These are phyloP conservation scores for Rhodosorus marinus DNA, from an alignment of 23 red algal species.

Conservation along the genomic window DNA sequence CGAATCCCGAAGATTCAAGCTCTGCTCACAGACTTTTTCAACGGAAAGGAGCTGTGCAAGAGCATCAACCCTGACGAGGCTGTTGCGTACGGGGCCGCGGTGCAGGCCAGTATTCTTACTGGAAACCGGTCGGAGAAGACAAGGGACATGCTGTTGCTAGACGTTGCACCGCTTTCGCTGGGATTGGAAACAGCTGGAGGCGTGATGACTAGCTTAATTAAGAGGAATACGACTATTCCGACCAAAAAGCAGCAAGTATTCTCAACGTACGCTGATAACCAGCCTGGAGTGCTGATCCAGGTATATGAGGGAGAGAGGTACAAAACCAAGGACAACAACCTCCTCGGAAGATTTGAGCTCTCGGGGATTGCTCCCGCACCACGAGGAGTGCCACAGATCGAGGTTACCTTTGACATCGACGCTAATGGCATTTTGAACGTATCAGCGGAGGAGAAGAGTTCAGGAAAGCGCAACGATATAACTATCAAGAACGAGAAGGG, in stretches of 20 bases:
- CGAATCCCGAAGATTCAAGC: conserved; percentile 97
- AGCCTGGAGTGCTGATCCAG: conserved; percentile 95
- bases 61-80: conserved; percentile 99
- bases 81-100: conserved; percentile 93
- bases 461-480: conserved; percentile 91
- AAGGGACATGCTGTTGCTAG: conserved; percentile 86
- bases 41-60: conserved; percentile 98
- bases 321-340: conserved; percentile 85
- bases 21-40: conserved; percentile 95
- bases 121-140: conserved; percentile 85
- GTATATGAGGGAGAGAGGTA: conserved; percentile 94
- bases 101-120: conserved; percentile 90
- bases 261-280: conserved; percentile 98
- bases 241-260: conserved; percentile 99
- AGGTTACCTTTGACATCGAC: conserved; percentile 97
- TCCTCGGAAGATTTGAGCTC: conserved; percentile 93
- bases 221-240: conserved; percentile 96
- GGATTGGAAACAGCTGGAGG: conserved; percentile 96
- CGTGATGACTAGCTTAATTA: conserved; percentile 95
- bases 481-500: conserved; percentile 99
- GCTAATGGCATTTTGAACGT: conserved; percentile 99
- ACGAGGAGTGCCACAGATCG: conserved; percentile 91
- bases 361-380: conserved; percentile 95
- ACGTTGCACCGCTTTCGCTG: conserved; percentile 93
- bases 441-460: conserved; percentile 85